Percentiles rank a stretch among this genome's conserved stretches.
phyloP scores from a whole-genome alignment of 2,329 filamentous ascomycete species.

The Colletotrichum sidae region DNA sequence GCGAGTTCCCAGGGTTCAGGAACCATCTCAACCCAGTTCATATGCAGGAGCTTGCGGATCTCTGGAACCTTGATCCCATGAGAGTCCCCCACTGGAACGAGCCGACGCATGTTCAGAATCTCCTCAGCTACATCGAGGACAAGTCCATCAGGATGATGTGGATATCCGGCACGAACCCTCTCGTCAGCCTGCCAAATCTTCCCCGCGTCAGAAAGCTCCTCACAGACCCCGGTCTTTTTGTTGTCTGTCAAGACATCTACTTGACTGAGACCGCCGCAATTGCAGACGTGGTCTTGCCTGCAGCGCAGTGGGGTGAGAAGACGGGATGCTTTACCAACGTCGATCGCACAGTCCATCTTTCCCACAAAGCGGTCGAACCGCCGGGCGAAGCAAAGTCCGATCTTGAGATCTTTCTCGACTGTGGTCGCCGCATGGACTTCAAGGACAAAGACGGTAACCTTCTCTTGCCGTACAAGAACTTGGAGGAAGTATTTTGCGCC shows the following conservation, averaged over 20 bases:
- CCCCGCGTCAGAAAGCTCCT: conserved; percentile 44
- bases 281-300: conserved; percentile 51
- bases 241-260: conserved; percentile 51
- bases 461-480: conserved; percentile 43
- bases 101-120: conserved; percentile 50
- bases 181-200: conserved; percentile 51
- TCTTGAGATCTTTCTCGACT: conserved; percentile 50
- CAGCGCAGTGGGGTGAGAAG: conserved; percentile 52
- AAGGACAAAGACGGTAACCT: conserved; percentile 47
- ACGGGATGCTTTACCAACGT: conserved; percentile 53
- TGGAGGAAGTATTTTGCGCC: conserved; percentile 50
- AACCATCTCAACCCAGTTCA: no score
- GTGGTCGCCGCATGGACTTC: conserved; percentile 48
- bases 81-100: conserved; percentile 52
- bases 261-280: conserved; percentile 50
- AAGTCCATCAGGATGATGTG: conserved; percentile 52
- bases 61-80: conserved; percentile 50
- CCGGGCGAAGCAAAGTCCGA: conserved; percentile 50
- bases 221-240: conserved; percentile 47
- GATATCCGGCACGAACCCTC: conserved; percentile 52
- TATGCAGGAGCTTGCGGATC: conserved; percentile 38
- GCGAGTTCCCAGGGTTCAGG: no score
- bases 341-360: conserved; percentile 51
- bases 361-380: conserved; percentile 50
- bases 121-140: conserved; percentile 49